Conservation (phyloP, 768 basidiomycete genomes). For the Galerina sulciceps region DNA sequence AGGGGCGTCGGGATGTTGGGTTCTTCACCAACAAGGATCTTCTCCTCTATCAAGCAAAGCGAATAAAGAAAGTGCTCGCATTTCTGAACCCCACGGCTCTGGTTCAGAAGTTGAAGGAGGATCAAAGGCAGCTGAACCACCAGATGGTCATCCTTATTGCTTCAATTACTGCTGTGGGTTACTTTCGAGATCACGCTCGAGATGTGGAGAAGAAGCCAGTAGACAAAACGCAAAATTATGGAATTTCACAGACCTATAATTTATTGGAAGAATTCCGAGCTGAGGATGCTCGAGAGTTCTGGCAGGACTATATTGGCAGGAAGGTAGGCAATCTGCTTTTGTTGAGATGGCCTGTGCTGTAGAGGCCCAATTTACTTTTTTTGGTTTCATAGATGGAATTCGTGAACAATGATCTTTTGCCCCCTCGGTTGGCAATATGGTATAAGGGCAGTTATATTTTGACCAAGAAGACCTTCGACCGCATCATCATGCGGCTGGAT, state of each 20-base stretch:
- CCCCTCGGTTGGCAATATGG: background rate
- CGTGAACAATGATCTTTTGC: no score
- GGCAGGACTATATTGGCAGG: slow-evolving; percentile 5
- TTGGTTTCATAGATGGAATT: no score
- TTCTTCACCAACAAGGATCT: background rate
- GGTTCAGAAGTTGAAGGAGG: slow-evolving; percentile 1
- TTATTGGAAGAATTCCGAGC: background rate
- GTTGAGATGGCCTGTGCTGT: no score
- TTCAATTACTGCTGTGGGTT: slow-evolving; percentile 3
- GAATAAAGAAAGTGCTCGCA: background rate
- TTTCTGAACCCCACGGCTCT: slow-evolving; percentile 4
- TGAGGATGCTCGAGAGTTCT: background rate
- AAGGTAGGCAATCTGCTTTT: background rate
- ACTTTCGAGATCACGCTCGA: background rate
- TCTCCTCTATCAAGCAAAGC: slow-evolving; percentile 3
- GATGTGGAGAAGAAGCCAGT: background rate
- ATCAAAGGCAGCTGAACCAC: slow-evolving; percentile 4
- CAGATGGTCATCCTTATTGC: slow-evolving; percentile 7
- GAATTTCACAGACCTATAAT: background rate
- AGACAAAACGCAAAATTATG: background rate
- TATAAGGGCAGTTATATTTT: background rate
- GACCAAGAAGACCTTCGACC: background rate
- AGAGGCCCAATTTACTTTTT: no score
- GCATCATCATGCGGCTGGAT: slow-evolving; percentile 16
- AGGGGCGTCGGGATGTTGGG: no score